Conservation (phyloP, 140 eudicot genomes). For the Bidens hawaiensis region DNA sequence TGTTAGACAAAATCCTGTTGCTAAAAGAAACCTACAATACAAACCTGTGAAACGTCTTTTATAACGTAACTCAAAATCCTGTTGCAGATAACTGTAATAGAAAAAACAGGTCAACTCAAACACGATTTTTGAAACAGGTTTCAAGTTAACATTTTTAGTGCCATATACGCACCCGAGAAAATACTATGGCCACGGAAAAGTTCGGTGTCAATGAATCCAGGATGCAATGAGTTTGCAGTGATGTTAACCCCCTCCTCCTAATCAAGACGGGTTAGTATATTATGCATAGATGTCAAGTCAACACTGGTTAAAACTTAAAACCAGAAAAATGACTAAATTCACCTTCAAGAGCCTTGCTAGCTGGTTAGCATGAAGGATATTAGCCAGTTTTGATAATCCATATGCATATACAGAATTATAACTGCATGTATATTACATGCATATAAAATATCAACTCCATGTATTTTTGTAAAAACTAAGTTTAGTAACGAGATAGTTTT, state of each 20-base stretch:
- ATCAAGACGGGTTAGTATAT: neutral
- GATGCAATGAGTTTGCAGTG: conserved; percentile 53
- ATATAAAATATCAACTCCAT: neutral
- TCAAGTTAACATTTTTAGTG: conserved; percentile 5
- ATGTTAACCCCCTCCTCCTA: conserved; percentile 42
- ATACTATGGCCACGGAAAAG: conserved; percentile 15
- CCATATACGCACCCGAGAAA: conserved; percentile 7
- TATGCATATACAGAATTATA: conserved; percentile 44
- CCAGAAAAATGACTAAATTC: neutral
- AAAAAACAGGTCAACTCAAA: neutral
- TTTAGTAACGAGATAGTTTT: neutral
- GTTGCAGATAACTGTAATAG: conserved; percentile 27
- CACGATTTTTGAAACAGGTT: conserved; percentile 2
- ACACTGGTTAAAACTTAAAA: neutral
- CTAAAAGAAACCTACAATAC: neutral
- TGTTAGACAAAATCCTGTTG: neutral
- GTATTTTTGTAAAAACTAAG: neutral
- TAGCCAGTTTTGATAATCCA: conserved; percentile 87
- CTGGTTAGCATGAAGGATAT: conserved; percentile 79
- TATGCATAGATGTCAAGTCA: neutral
- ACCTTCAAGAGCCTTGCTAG: conserved; percentile 75
- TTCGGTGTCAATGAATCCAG: conserved; percentile 38
- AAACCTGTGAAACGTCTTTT: conserved; percentile 38
- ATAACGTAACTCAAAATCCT: conserved; percentile 25
- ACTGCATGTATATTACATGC: conserved; percentile 36